phyloP scores from a whole-genome alignment of 148 eudicot species.

The Persicaria tinctoria region DNA sequence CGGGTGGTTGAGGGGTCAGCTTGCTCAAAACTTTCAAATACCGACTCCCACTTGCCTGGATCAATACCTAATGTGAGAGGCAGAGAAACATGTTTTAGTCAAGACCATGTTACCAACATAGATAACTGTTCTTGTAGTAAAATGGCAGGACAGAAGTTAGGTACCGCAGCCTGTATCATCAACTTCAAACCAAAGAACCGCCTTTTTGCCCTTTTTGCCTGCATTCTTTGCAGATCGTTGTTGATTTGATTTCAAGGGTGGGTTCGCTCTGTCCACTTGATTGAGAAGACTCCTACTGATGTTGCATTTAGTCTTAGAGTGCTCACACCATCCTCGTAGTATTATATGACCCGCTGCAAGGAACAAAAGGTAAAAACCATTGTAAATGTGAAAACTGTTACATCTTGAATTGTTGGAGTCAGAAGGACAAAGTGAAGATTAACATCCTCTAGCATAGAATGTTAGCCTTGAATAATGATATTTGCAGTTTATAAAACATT shows the following conservation, averaged over 20 bases:
- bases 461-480: not conserved
- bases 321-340: constrained; percentile 90
- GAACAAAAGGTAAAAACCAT: constrained; percentile 1
- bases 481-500: not conserved
- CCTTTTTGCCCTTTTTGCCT: constrained; percentile 44
- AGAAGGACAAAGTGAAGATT: not conserved
- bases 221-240: constrained; percentile 28
- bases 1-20: constrained; percentile 97
- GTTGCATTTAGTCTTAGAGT: constrained; percentile 25
- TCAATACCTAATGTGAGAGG: constrained; percentile 55
- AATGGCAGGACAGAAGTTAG: constrained; percentile 10
- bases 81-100: not conserved
- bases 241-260: constrained; percentile 27
- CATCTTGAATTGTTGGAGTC: not conserved
- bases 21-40: constrained; percentile 98
- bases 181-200: constrained; percentile 84
- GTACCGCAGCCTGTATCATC: constrained; percentile 96
- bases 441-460: not conserved
- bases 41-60: constrained; percentile 92
- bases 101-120: not conserved
- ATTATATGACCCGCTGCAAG: constrained; percentile 78
- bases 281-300: constrained; percentile 18
- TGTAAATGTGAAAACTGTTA: not conserved
- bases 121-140: not conserved
- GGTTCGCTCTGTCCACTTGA: constrained; percentile 25